Evolutionary conservation across 306 rosid species (phyloP).

Genomic region (Dryas alaskensis): DNA sequence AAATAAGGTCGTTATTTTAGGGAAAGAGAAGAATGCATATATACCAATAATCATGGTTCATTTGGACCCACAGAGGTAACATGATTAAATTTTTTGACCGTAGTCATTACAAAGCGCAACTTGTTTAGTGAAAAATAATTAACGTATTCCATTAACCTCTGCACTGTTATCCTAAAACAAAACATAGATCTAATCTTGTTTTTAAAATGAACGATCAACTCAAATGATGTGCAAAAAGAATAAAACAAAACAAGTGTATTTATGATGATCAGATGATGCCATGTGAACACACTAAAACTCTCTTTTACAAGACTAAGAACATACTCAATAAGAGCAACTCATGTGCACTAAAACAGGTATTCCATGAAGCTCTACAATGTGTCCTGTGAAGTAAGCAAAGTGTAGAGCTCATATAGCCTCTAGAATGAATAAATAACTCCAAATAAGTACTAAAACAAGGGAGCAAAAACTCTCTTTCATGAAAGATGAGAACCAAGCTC

Average conservation of each 20-base stretch:
- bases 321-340: neutral
- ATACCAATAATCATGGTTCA: neutral
- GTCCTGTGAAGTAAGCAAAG: too few species aligned
- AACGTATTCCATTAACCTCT: neutral
- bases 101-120: neutral
- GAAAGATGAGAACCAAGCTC: too few species aligned
- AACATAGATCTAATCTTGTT: neutral
- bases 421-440: too few species aligned
- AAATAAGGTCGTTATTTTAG: neutral
- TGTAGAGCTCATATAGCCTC: neutral
- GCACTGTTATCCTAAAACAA: neutral
- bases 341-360: neutral
- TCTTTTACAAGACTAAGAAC: neutral
- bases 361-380: neutral
- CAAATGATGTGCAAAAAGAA: neutral
- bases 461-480: too few species aligned
- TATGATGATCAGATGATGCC: too few species aligned
- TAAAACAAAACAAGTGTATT: slow-evolving; percentile 2
- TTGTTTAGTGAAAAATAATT: neutral
- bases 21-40: neutral
- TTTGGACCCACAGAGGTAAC: neutral
- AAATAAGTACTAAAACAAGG: too few species aligned
- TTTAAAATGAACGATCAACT: neutral
- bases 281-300: neutral
- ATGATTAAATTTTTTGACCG: neutral